Conservation (phyloP, 805 yeast species). For the Saccharomycopsis oosterbeekiorum region DNA sequence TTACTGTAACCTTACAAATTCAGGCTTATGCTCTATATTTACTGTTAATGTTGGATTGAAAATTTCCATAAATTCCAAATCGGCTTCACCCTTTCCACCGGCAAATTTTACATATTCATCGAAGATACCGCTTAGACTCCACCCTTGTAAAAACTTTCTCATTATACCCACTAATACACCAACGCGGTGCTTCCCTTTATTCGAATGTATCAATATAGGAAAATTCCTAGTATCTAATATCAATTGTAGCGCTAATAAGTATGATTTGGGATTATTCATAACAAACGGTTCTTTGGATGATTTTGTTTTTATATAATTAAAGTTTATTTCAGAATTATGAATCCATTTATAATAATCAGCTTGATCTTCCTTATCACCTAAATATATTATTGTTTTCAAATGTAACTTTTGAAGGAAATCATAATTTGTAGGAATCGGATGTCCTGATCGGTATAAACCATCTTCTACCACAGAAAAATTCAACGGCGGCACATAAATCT, state of each 20-base stretch:
- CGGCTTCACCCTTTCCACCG: constrained; percentile 87
- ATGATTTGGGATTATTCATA: constrained; percentile 43
- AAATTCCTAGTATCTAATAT: constrained; percentile 59
- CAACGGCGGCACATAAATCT: constrained; percentile 71
- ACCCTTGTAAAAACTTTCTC: constrained; percentile 78
- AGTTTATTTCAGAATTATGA: constrained; percentile 36
- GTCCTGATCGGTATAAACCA: constrained; percentile 83
- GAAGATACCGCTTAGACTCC: constrained; percentile 88
- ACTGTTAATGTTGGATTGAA: constrained; percentile 55
- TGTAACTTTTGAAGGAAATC: constrained; percentile 63
- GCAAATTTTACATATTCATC: constrained; percentile 92
- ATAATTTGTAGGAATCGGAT: constrained; percentile 81
- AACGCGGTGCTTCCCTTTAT: constrained; percentile 94
- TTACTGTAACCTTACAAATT: constrained; percentile 38
- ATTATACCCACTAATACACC: constrained; percentile 90
- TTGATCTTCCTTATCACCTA: constrained; percentile 66
- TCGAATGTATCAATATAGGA: constrained; percentile 85
- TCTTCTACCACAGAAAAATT: constrained; percentile 86
- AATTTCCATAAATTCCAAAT: constrained; percentile 79
- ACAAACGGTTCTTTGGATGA: constrained; percentile 69
- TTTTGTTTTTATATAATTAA: constrained; percentile 55
- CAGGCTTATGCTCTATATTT: constrained; percentile 44
- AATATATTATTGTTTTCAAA: constrained; percentile 69
- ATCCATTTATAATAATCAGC: constrained; percentile 67
- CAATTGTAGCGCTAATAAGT: constrained; percentile 46